Evolutionary conservation across 768 basidiomycete species (phyloP), one percentile per base, ranked within the genome.

Genomic region (Cyclocybe cylindracea): DNA sequence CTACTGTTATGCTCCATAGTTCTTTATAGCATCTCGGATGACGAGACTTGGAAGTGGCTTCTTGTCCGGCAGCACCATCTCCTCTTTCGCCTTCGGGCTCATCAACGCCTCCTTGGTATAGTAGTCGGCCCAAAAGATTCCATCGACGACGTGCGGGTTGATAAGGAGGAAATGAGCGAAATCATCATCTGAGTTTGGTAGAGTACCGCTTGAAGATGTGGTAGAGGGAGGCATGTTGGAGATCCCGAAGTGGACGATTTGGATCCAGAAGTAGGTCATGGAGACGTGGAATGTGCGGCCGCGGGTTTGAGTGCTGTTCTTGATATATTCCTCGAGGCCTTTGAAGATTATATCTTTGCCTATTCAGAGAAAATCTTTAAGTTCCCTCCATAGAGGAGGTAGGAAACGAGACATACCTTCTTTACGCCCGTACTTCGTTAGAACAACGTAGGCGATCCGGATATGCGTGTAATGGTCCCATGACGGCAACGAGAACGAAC

Each of bases 201-300:
- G 10, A 10, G 39, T 4, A 7, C 14, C 37, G 11, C 33, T 7
- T 33, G 38, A 10, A 41, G 41, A 37, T 36, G 45, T 33, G 5
- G 54, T 50, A 5, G 57, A 49, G 37, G 66, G 57, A 11, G 65
- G 61, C 50, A 69, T 70, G 48, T 69, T 72, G 8, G 63, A 69
- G 43, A 78, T 78, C 0, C 74, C 77, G 45, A 78, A 73, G 49
- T 78, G 77, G 10, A 77, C 75, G 19, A 77, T 67, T 56, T 79
- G 76, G 46, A 78, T 73, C 77, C 78, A 78, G 59, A 78, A 77
- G 51, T 77, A 79, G 0, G 78, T 75, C 77, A 79, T 76, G 14
- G 75, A 75, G 37, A 76, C 48, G 49, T 78, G 73, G 57, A 77
- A 78, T 18, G 70, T 62, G 18, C 70, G 68, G 5, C 66, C 68